A percentile compares a stretch with the other conserved stretches of the same genome.
Conservation (phyloP, 2,329 filamentous ascomycete genomes). For the Xylariaceae sp. region DNA sequence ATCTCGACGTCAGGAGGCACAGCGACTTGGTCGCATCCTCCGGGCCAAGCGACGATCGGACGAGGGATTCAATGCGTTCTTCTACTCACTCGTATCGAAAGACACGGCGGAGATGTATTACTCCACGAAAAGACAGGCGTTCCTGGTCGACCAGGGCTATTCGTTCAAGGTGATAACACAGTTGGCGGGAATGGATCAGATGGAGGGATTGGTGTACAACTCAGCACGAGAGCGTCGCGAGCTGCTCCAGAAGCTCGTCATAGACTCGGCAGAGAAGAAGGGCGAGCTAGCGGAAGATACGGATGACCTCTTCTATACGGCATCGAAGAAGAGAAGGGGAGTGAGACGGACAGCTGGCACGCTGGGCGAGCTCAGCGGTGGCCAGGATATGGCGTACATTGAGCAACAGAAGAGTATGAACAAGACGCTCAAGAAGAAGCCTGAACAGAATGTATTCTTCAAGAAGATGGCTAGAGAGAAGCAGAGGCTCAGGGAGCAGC, state of each 20-base stretch:
- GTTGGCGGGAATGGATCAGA: conserved; percentile 81
- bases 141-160: conserved; percentile 95
- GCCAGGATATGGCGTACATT: conserved; percentile 95
- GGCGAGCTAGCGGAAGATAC: conserved; percentile 57
- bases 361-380: conserved; percentile 79
- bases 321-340: conserved; percentile 48
- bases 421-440: conserved; percentile 59
- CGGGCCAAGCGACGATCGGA: conserved; percentile 94
- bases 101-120: conserved; percentile 98
- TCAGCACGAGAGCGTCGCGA: conserved; percentile 77
- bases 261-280: conserved; percentile 71
- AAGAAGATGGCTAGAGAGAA: conserved; percentile 60
- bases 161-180: conserved; percentile 99
- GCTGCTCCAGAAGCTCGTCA: conserved; percentile 79
- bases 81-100: conserved; percentile 95
- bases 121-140: conserved; percentile 92
- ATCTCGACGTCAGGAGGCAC: conserved; percentile 92
- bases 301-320: conserved; percentile 37
- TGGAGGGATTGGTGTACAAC: conserved; percentile 73
- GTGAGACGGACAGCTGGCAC: conserved; percentile 78
- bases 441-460: conserved; percentile 55
- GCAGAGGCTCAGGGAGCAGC: conserved; percentile 40
- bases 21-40: conserved; percentile 86
- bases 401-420: conserved; percentile 73
- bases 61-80: conserved; percentile 98